These are phyloP conservation scores for Pythium rhizo-oryzae DNA, from an alignment of 352 stramenopile species.

Conservation along the genomic window DNA sequence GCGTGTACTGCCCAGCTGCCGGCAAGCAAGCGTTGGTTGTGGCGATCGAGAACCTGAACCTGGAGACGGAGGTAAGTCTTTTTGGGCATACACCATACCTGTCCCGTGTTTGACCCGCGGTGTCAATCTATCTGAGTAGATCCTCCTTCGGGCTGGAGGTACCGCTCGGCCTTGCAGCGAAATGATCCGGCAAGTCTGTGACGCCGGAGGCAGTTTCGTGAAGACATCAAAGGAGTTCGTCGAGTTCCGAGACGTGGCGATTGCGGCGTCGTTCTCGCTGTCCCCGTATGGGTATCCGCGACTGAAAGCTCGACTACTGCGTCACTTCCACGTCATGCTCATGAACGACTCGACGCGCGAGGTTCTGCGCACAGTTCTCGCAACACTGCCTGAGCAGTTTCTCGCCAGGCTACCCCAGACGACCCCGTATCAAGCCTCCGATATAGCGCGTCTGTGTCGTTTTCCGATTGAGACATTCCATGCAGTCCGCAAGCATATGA, in stretches of 20 bases:
- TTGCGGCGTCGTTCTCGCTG: conserved; percentile 55
- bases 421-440: conserved; percentile 7
- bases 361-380: conserved; percentile 41
- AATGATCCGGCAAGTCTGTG: conserved; percentile 67
- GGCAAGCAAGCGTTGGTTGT: conserved; percentile 51
- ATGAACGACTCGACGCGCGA: conserved; percentile 45
- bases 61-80: conserved; percentile 46
- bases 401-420: conserved; percentile 25
- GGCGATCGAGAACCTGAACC: conserved; percentile 61
- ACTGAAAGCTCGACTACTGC: conserved; percentile 48
- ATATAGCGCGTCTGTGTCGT: conserved; percentile 31
- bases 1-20: conserved; percentile 51
- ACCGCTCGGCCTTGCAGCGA: conserved; percentile 37
- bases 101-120: background rate
- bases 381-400: conserved; percentile 50
- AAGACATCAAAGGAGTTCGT: conserved; percentile 56
- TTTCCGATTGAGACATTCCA: conserved; percentile 54
- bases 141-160: background rate
- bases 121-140: background rate
- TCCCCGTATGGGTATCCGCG: conserved; percentile 43
- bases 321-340: conserved; percentile 69
- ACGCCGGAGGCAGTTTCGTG: conserved; percentile 57
- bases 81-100: background rate
- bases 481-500: conserved; percentile 28
- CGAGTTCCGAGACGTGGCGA: conserved; percentile 51